Evolutionary conservation across 768 basidiomycete species (phyloP), one percentile per base, ranked within the genome.

Genomic region (Xerocomellus chrysenteron): DNA sequence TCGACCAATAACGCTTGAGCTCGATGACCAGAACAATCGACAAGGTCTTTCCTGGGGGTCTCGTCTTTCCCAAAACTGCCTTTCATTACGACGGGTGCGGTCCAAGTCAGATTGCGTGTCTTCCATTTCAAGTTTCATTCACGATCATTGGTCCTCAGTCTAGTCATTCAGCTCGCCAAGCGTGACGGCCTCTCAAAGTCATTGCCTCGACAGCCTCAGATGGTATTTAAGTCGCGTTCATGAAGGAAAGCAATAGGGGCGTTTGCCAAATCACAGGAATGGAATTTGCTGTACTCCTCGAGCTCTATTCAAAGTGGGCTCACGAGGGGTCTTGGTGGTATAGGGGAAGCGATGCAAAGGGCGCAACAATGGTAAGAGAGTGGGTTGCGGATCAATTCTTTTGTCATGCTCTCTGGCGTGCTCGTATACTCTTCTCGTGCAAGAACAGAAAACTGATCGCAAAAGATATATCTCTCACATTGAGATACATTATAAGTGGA

Each of bases 401-500:
- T 19, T 28, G 39, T 45, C n/a, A 21, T 33, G 21, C 19, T 19
- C 17, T 41, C 11, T 41, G 17, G 14, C 11, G 7, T 39, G 16
- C n/a, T 39, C 21, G 24, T 40, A 21, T 35, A 17, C 28, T 33
- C 28, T 47, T 42, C 10, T 40, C 54, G 28, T 51, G 43, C 10
- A 55, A 50, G 30, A 44, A 24, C 35, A 35, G 19, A 19, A 50
- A 26, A 21, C 10, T 26, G 5, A 44, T 45, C n/a, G 24, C 36
- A 50, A 16, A 40, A 47, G 26, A 45, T 33, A n/a, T 44, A 45
- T 36, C 28, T 52, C 35, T 43, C 10, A 43, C 28, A 39, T 41
- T 24, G 40, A 43, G 48, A 50, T 63, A 44, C 49, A 68, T 69
- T 69, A 64, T 44, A 37, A 54, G 45, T 41, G 48, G 52, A 42